Conservation (phyloP, 768 basidiomycete species). For the Kwoniella newhampshirensis region DNA sequence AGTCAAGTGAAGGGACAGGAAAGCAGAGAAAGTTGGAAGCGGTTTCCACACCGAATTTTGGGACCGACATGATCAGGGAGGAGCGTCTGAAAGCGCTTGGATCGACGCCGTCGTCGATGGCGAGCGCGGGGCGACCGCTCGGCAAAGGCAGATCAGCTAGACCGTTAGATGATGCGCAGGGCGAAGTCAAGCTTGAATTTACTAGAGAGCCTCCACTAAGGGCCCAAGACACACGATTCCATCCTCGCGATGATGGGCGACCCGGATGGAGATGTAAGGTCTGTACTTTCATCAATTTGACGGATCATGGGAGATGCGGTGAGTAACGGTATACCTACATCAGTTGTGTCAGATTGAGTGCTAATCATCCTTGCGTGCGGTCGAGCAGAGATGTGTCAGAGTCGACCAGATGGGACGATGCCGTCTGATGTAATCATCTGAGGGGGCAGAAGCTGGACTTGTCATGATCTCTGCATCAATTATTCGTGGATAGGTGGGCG, state of each 20-base stretch:
- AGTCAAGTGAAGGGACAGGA: background rate
- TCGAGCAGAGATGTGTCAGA: constrained; percentile 10
- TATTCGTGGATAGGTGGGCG: no score
- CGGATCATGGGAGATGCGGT: constrained; percentile 41
- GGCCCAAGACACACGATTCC: background rate
- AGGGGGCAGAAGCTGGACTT: no score
- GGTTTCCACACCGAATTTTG: constrained; percentile 2
- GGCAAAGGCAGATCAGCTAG: no score
- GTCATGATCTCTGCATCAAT: no score
- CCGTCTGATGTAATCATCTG: no score
- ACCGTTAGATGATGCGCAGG: background rate
- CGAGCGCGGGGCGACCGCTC: no score
- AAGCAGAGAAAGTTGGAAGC: background rate
- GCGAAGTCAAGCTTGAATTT: background rate
- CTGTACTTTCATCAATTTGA: constrained; percentile 37
- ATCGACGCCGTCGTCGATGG: constrained; percentile 1
- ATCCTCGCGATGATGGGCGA: constrained; percentile 1
- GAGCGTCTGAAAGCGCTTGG: constrained; percentile 22
- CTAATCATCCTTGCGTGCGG: no score
- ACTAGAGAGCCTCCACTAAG: no score
- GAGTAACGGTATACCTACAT: constrained; percentile 13
- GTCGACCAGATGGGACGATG: no score
- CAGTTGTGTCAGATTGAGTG: background rate
- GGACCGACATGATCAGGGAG: constrained; percentile 13
- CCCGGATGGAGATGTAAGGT: constrained; percentile 35